These are phyloP conservation scores for Scutellaria barbata DNA, from an alignment of 257 asterid species.

Conservation along the genomic window DNA sequence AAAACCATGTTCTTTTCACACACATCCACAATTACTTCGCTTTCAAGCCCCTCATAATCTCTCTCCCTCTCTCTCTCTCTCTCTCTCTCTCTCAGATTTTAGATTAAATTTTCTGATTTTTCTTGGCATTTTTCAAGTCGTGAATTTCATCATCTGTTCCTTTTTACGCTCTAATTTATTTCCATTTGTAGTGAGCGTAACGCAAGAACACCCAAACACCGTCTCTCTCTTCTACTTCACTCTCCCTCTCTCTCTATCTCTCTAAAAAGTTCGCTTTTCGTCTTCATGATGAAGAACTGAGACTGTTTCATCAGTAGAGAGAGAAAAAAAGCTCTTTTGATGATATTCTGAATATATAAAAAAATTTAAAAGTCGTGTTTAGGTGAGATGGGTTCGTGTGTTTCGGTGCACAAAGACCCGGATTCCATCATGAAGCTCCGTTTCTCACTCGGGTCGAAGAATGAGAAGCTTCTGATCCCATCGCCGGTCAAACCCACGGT, in stretches of 20 bases:
- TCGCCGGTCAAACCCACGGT: conserved; percentile 59
- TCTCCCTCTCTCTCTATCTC: conserved; percentile 31
- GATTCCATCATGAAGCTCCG: conserved; percentile 51
- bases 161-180: conserved; percentile 33
- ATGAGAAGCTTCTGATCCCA: conserved; percentile 50
- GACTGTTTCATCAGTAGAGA: not conserved
- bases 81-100: too few relatives aligned
- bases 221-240: conserved; percentile 42
- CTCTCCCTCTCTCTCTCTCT: conserved; percentile 15
- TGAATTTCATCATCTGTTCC: conserved; percentile 34
- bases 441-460: conserved; percentile 49
- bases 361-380: not conserved
- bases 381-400: conserved; percentile 47
- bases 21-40: conserved; percentile 34
- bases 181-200: conserved; percentile 39
- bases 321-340: not conserved
- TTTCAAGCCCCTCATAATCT: conserved; percentile 37
- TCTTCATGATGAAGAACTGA: conserved; percentile 15
- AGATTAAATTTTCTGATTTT: not conserved
- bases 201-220: conserved; percentile 31
- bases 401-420: conserved; percentile 48
- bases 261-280: conserved; percentile 12
- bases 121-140: conserved; percentile 1
- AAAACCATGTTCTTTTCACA: conserved; percentile 37
- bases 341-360: not conserved